Base-by-base conservation (phyloP, 2,329 filamentous ascomycete genomes). In the Aspergillus texensis region DNA sequence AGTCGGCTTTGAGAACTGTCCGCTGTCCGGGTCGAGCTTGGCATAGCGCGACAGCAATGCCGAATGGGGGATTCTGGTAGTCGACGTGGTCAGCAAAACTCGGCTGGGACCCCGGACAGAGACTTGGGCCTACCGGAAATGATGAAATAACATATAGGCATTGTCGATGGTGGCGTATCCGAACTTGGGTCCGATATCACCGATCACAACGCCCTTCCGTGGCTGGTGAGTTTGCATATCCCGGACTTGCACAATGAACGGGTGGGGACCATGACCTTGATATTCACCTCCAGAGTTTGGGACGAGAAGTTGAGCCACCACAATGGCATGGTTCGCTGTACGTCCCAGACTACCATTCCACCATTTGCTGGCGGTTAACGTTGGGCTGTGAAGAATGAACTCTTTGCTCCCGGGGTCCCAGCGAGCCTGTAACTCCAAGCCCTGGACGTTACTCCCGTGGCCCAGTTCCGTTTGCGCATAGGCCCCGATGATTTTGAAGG, bases 111-210 rank as follows among this genome's bases (percentile, higher is more conserved):
- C 26, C 26, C 26, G 26, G 26, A 28, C 26, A 28, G 26, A 8
- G 6, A 8, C 26, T 78, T 73, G 66, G 78, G 77, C 53, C 82
- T 74, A 63, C 84, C 73, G 72, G 84, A 84, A 8, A 85, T 45
- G 77, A 39, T 39, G 11, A 39, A 39, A 39, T 12, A 39, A 12
- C 81, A 84, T 82, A 69, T 84, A 85, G 0, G 81, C 82, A 62
- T 84, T 84, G 62, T 85, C 82, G 81, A 83, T 83, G 6, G 77
- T 78, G 26, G 80, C 78, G 65, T 85, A 85, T 19, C 82, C 83
- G 67, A 84, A 84, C 62, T 85, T 85, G 21, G 83, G 81, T 3
- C 83, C 83, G 65, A 85, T 84, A 65, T 85, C 83, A 30, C 83
- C 82, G 12, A 85, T 80, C 4, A 81, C 78, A 58, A 85, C 82